Conservation (phyloP, 345 rosid genomes). For the Euphorbia lathyris region DNA sequence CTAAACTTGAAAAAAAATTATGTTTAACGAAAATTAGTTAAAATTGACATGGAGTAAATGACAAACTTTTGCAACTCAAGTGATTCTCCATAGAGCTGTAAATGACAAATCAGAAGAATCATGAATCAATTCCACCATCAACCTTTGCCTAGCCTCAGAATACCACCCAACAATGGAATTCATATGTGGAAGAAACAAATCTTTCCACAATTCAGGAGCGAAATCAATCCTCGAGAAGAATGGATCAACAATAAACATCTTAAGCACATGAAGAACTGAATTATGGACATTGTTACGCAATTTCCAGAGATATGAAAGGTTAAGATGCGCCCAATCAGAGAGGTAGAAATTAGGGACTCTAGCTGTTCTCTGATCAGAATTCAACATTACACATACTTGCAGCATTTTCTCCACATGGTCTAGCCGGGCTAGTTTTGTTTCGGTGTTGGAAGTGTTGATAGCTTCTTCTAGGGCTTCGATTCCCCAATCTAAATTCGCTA, state of each 20-base stretch:
- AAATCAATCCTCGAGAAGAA: constrained; percentile 64
- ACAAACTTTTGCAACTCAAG: constrained; percentile 55
- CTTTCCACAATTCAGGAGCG: constrained; percentile 64
- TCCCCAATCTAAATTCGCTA: constrained; percentile 67
- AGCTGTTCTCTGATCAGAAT: constrained; percentile 49
- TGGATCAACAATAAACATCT: constrained; percentile 64
- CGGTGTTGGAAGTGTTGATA: constrained; percentile 50
- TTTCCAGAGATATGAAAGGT: constrained; percentile 57
- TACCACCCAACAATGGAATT: constrained; percentile 66
- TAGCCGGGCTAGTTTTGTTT: constrained; percentile 53
- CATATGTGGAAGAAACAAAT: constrained; percentile 62
- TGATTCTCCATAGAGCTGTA: constrained; percentile 56
- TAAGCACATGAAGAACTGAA: constrained; percentile 47
- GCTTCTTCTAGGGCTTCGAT: constrained; percentile 74
- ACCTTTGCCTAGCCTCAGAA: constrained; percentile 55
- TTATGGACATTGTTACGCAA: constrained; percentile 34
- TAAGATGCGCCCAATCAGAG: constrained; percentile 67
- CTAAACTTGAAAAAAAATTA: no score
- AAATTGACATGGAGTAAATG: constrained; percentile 41
- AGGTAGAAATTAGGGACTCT: constrained; percentile 70
- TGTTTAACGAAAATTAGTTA: no score
- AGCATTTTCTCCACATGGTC: constrained; percentile 68
- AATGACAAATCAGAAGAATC: constrained; percentile 55
- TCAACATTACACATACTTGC: constrained; percentile 60
- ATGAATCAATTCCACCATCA: constrained; percentile 53